phyloP scores from a whole-genome alignment of 2,329 filamentous ascomycete genomes.

The Botrytis porri region DNA sequence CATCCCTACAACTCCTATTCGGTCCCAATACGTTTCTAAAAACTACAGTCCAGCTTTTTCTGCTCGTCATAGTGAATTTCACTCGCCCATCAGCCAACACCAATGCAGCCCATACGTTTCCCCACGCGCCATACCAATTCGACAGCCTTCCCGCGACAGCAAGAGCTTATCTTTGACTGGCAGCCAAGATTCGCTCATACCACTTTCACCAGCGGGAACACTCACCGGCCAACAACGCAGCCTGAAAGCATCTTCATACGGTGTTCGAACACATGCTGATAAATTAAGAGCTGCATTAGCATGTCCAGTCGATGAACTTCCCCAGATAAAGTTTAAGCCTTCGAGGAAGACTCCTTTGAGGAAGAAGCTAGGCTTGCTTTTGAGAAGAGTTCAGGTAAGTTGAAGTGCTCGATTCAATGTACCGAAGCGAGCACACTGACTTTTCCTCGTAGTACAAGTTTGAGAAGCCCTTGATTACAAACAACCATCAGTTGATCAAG shows the following conservation, averaged over 20 bases:
- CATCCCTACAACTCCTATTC: background rate
- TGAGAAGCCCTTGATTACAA: background rate
- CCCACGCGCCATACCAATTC: background rate
- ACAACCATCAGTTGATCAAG: background rate
- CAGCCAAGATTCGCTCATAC: conserved; percentile 13
- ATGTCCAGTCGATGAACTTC: conserved; percentile 1
- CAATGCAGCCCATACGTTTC: background rate
- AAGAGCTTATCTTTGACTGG: background rate
- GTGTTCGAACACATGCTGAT: background rate
- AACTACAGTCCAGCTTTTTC: background rate
- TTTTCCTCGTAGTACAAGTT: background rate
- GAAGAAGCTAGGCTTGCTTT: conserved; percentile 4
- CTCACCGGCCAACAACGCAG: background rate
- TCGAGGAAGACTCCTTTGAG: background rate
- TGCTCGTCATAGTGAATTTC: background rate
- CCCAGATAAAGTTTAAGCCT: background rate
- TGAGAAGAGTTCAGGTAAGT: background rate
- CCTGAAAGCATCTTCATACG: background rate
- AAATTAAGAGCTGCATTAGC: conserved; percentile 12
- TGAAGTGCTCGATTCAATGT: background rate
- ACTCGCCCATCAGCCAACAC: conserved; percentile 1
- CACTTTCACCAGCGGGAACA: background rate
- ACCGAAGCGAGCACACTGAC: background rate
- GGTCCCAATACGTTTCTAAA: background rate
- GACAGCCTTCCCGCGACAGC: background rate